These are phyloP conservation scores for Mrakiaceae sp. DNA, from an alignment of 1,284 basidiomycete genomes.

Conservation along the genomic window DNA sequence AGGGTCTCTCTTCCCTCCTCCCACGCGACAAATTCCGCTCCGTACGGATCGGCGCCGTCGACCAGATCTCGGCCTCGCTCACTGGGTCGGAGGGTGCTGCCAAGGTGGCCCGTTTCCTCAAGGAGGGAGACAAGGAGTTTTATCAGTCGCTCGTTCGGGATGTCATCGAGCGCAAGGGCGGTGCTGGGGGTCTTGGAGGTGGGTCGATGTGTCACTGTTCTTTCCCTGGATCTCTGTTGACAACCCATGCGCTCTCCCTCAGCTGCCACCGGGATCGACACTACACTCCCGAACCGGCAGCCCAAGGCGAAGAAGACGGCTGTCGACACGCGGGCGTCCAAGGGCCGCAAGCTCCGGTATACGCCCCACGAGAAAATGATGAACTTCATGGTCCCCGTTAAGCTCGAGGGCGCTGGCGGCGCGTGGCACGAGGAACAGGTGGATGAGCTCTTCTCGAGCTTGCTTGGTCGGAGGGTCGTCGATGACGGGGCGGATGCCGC, in stretches of 20 bases:
- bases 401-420: slow-evolving; percentile 7
- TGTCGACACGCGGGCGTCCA: slow-evolving; percentile 17
- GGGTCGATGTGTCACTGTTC: background rate
- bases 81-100: slow-evolving; percentile 5
- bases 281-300: slow-evolving; percentile 9
- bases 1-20: slow-evolving; percentile 13
- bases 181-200: background rate
- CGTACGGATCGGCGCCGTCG: slow-evolving; percentile 15
- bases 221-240: background rate
- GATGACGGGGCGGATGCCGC: slow-evolving; percentile 1
- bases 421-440: slow-evolving; percentile 18
- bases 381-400: slow-evolving; percentile 17
- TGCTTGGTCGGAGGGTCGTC: slow-evolving; percentile 11
- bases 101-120: slow-evolving; percentile 5
- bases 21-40: slow-evolving; percentile 15
- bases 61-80: slow-evolving; percentile 14
- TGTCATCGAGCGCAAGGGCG: slow-evolving; percentile 13
- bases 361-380: slow-evolving; percentile 17
- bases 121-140: slow-evolving; percentile 15
- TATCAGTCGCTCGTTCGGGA: slow-evolving; percentile 16
- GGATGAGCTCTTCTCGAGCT: slow-evolving; percentile 15
- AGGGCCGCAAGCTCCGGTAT: slow-evolving; percentile 16
- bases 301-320: slow-evolving; percentile 13
- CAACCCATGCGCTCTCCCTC: background rate
- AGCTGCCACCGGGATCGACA: background rate